A percentile compares a stretch with the other conserved stretches of the same genome.
phyloP scores from a whole-genome alignment of 2,329 filamentous ascomycete genomes.

The Monosporascus sp. region DNA sequence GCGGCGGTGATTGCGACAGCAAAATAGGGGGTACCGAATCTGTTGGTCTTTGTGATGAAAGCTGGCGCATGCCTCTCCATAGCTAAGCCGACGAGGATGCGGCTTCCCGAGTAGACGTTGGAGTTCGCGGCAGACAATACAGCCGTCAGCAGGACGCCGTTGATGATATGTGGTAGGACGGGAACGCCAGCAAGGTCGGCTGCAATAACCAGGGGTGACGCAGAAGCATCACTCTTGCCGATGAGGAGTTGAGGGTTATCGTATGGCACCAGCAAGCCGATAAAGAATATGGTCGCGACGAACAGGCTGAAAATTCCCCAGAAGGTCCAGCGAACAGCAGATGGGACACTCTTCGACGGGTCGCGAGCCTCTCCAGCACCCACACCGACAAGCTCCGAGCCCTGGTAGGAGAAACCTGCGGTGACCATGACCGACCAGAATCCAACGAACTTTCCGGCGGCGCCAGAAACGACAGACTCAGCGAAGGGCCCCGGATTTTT shows the following conservation, averaged over 20 bases:
- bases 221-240: slow-evolving; percentile 51
- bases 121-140: slow-evolving; percentile 76
- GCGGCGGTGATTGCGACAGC: slow-evolving; percentile 52
- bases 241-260: slow-evolving; percentile 49
- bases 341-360: slow-evolving; percentile 66
- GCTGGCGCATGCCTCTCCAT: slow-evolving; percentile 58
- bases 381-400: slow-evolving; percentile 70
- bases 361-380: slow-evolving; percentile 73
- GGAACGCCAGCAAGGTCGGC: slow-evolving; percentile 57
- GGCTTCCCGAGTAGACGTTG: slow-evolving; percentile 68
- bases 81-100: slow-evolving; percentile 62
- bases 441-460: slow-evolving; percentile 58
- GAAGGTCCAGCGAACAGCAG: slow-evolving; percentile 69
- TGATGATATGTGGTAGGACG: slow-evolving; percentile 65
- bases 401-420: slow-evolving; percentile 66
- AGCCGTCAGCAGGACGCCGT: slow-evolving; percentile 70
- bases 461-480: slow-evolving; percentile 49
- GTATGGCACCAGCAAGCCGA: slow-evolving; percentile 66
- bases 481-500: slow-evolving; percentile 62
- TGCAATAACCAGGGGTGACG: slow-evolving; percentile 61
- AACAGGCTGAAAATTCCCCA: slow-evolving; percentile 70
- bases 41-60: slow-evolving; percentile 55
- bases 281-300: slow-evolving; percentile 60
- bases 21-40: slow-evolving; percentile 56
- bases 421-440: slow-evolving; percentile 66